Conservation (phyloP, 2,329 filamentous ascomycete genomes). For the Ceratocystis destructans region DNA sequence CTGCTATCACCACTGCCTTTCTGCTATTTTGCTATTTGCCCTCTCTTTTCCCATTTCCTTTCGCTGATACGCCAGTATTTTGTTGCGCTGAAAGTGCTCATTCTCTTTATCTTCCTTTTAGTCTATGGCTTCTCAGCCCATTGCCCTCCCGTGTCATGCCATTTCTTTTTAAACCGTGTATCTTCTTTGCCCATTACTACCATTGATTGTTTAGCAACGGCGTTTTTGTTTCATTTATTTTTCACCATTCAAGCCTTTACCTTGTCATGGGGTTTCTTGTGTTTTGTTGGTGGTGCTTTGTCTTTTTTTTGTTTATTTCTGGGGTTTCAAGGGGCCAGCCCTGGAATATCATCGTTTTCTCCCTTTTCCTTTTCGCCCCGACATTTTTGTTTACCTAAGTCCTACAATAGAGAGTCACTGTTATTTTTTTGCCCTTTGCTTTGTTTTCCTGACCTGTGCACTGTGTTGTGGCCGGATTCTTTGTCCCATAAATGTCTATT, state of each 20-base stretch:
- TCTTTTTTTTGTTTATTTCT: not conserved
- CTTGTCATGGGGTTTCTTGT: not conserved
- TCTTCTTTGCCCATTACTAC: not conserved
- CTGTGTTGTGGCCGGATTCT: too few species aligned
- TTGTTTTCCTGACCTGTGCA: not conserved
- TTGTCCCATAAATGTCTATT: too few species aligned
- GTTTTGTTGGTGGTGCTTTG: not conserved
- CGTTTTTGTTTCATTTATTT: not conserved
- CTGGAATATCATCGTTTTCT: not conserved
- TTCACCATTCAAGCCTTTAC: too few species aligned
- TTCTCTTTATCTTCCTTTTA: not conserved
- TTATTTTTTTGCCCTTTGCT: not conserved
- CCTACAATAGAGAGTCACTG: not conserved
- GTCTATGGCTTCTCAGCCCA: not conserved
- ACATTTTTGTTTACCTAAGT: not conserved
- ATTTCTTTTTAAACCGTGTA: not conserved
- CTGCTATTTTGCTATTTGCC: not conserved
- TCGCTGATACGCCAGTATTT: conserved; percentile 4
- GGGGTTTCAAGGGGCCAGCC: not conserved
- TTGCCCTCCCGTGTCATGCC: not conserved
- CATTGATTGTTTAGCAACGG: not conserved
- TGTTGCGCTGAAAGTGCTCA: conserved; percentile 1
- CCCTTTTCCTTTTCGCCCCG: not conserved
- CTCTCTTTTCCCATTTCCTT: not conserved
- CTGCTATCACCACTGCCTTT: not conserved